A percentile compares a stretch with the other conserved stretches of the same genome.
These are phyloP conservation scores for Allomyces macrogynus DNA, from an alignment of 192 early-diverging fungal genomes.

Conservation along the genomic window DNA sequence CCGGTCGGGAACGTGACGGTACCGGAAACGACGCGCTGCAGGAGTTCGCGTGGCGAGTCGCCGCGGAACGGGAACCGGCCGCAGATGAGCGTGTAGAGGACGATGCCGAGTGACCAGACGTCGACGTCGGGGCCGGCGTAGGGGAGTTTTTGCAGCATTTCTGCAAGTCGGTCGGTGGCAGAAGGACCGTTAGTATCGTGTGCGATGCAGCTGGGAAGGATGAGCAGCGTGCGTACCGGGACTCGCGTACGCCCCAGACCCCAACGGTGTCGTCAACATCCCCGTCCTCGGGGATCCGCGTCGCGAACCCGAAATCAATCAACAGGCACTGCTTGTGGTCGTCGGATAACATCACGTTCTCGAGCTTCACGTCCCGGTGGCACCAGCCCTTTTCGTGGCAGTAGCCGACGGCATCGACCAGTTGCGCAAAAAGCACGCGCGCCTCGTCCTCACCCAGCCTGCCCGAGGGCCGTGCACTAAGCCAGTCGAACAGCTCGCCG, in stretches of 20 bases:
- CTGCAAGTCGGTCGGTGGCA: too few relatives aligned
- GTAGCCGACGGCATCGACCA: slow-evolving; percentile 52
- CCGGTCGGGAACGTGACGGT: too few relatives aligned
- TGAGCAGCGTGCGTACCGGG: neutral
- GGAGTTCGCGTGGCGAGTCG: too few relatives aligned
- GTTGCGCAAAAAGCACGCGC: slow-evolving; percentile 42
- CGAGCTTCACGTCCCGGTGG: neutral
- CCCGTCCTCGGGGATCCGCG: too few relatives aligned
- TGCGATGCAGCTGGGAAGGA: too few relatives aligned
- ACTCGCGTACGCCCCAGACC: neutral
- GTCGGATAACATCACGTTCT: neutral
- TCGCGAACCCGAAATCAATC: neutral
- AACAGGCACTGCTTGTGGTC: too few relatives aligned
- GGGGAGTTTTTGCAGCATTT: neutral
- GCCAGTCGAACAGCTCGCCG: neutral
- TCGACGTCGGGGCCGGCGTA: slow-evolving; percentile 91
- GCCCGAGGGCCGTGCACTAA: neutral
- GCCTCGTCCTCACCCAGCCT: slow-evolving; percentile 26
- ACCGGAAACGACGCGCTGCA: too few relatives aligned
- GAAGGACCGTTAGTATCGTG: too few relatives aligned
- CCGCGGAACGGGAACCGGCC: slow-evolving; percentile 34
- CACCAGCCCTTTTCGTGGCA: slow-evolving; percentile 26
- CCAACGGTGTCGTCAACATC: neutral
- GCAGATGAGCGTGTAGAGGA: slow-evolving; percentile 73
- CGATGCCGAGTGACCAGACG: slow-evolving; percentile 83